Evolutionary conservation across 140 eudicot genomes (phyloP).

Genomic region (Erigeron philadelphicus): DNA sequence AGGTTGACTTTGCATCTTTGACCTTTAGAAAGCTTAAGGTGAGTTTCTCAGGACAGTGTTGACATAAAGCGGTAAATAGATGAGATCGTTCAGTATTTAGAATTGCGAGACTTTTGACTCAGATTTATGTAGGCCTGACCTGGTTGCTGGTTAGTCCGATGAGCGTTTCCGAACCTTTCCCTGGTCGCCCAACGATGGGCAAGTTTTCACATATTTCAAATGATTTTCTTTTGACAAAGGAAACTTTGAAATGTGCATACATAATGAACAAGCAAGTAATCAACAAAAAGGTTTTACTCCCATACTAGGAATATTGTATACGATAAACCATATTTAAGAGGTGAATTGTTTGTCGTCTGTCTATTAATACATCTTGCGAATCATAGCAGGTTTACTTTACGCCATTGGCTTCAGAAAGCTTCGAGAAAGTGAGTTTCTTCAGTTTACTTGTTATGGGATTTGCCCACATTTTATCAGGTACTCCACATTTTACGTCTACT

Average conservation of each 20-base stretch:
- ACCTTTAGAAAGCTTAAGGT: background rate
- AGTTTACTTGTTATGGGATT: conserved; percentile 58
- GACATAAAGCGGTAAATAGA: background rate
- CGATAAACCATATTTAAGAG: background rate
- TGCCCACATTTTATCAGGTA: conserved; percentile 40
- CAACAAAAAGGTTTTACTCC: conserved; percentile 7
- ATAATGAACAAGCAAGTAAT: conserved; percentile 7
- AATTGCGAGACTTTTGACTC: too few species aligned
- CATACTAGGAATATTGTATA: background rate
- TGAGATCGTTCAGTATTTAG: too few species aligned
- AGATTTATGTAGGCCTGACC: too few species aligned
- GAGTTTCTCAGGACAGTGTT: background rate
- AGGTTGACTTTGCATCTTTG: background rate
- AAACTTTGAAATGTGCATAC: conserved; percentile 11
- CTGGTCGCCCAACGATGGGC: background rate
- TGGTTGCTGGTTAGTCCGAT: too few species aligned
- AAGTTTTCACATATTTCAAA: background rate
- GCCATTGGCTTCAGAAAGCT: conserved; percentile 57
- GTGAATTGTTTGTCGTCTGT: background rate
- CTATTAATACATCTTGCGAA: conserved; percentile 2
- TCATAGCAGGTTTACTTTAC: conserved; percentile 29
- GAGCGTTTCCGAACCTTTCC: too few species aligned
- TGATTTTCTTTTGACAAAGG: conserved; percentile 16
- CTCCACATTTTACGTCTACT: conserved; percentile 82
- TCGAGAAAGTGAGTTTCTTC: conserved; percentile 75